Evolutionary conservation across 2,329 filamentous ascomycete species (phyloP).

Genomic region (Fusarium pininemorale): DNA sequence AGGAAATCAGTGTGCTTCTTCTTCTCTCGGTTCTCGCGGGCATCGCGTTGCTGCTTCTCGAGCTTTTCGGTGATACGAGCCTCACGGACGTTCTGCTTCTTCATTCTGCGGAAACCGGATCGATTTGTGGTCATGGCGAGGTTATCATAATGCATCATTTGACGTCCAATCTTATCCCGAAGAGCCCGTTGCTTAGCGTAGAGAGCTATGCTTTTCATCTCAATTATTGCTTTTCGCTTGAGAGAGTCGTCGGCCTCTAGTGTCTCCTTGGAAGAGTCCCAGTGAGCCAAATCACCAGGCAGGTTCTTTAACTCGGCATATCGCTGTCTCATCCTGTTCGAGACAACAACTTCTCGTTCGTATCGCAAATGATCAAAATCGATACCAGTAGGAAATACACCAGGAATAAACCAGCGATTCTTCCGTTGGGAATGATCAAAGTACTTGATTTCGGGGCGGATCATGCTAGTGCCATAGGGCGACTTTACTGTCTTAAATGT

Average conservation of each 20-base stretch:
- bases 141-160: conserved; percentile 96
- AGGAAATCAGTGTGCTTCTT: conserved; percentile 96
- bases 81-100: conserved; percentile 96
- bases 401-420: conserved; percentile 82
- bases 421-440: conserved; percentile 79
- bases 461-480: conserved; percentile 68
- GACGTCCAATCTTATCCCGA: conserved; percentile 85
- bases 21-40: conserved; percentile 94
- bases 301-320: conserved; percentile 85
- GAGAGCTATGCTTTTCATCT: conserved; percentile 91
- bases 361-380: conserved; percentile 87
- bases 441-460: conserved; percentile 75
- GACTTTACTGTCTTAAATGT: conserved; percentile 79
- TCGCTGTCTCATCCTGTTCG: conserved; percentile 87
- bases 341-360: conserved; percentile 86
- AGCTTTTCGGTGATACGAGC: conserved; percentile 98
- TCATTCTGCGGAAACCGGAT: conserved; percentile 88
- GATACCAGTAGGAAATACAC: conserved; percentile 87
- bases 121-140: conserved; percentile 97
- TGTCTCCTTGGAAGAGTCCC: conserved; percentile 78
- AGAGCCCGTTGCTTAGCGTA: conserved; percentile 88
- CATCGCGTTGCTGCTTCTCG: conserved; percentile 98
- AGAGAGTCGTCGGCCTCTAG: conserved; percentile 79
- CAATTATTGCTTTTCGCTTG: conserved; percentile 90
- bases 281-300: conserved; percentile 85